Base-by-base conservation (phyloP, 2,329 filamentous ascomycete genomes). In the Cyclaneusma minus region DNA sequence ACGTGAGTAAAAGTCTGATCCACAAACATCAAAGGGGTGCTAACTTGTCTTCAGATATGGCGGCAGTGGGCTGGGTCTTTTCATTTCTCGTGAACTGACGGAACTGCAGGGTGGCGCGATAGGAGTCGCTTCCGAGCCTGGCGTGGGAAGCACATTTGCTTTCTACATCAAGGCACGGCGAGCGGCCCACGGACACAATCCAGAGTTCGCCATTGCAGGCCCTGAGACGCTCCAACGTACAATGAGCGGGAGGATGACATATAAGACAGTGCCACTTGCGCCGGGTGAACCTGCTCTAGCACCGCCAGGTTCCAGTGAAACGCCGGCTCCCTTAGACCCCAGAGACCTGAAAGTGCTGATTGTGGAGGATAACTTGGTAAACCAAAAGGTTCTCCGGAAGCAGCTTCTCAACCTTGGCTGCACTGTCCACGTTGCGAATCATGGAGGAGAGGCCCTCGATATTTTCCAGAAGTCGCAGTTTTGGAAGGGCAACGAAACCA, bases 291-390 rank as follows among this genome's bases (percentile, higher is more conserved):
- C 18, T 11, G 18, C 18, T 8, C 18, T 11, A 11, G 18, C 18
- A 20, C 18, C 7, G 18, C 18, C n/a, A 7, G 8, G 18, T 11
- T 11, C 18, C 7, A 20, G 18, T 11, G 8, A 7, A 20, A 20
- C 18, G 7, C 18, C 8, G 11, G 7, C n/a, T 20, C n/a, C n/a
- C n/a, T n/a, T 39, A 9, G 36, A 43, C 17, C 35, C 37, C 20
- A 32, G 26, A 17, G 31, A 33, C 18, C 21, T 43, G 22, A 64
- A 69, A 28, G 60, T 76, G 6, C 55, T 77, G 15, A 72, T 76
- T 7, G 71, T 77, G 3, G 71, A 77, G 42, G 71, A 77, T 42
- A 77, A 77, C 31, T 51, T 75, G 11, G 68, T 77, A 17, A 77
- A 77, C 39, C 70, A 76, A 40, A 64, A 62, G 31, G 69, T 76